Evolutionary conservation across 495 filamentous ascomycete species (phyloP), one percentile per base, ranked within the genome.

Genomic region (Neurospora sp.): DNA sequence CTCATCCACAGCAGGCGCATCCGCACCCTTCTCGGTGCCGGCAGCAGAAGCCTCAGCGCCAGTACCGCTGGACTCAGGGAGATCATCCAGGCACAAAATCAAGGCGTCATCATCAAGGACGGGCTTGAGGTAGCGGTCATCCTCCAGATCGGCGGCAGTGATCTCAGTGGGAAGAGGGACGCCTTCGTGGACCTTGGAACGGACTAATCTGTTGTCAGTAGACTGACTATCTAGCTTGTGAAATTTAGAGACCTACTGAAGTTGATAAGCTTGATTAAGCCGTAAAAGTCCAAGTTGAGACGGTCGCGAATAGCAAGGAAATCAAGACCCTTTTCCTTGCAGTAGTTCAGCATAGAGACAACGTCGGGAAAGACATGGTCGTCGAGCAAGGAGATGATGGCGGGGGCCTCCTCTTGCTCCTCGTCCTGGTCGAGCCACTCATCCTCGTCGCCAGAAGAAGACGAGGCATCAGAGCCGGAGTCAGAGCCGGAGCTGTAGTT

Each of bases 21-120:
- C 84, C 80, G 44, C 69, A 76, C 9, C 73, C 69, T 20, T 22
- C 18, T 70, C 68, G 37, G 68, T 14, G 35, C 22, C 53, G 16
- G 74, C 38, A 18, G 72, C 38, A 14, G 39, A 48, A 72, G 78
- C 72, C 18, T 20, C 10, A 72, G 79, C 71, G 39, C 76, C 42
- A 2, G 77, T 59, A 20, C 73, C 73, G 12, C 40, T 72, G 41
- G 82, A 75, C 44, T 84, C 83, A 10, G 86, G 83, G 59, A 96
- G 81, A 48, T 97, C 95, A 74, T 96, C 94, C 69, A 98, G 83
- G 69, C 87, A 91, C 74, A 95, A 92, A 40, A 98, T 84, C 45
- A 97, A 84, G 16, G 94, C 91, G 74, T 98, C 94, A 76, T 97
- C 93, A 75, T 96, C 92, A n/a, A 98, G 81, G 10, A 92, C 90